A percentile compares a stretch with the other conserved stretches of the same genome.
phyloP scores from a whole-genome alignment of 768 basidiomycete species.

The Phanerochaete sordida region DNA sequence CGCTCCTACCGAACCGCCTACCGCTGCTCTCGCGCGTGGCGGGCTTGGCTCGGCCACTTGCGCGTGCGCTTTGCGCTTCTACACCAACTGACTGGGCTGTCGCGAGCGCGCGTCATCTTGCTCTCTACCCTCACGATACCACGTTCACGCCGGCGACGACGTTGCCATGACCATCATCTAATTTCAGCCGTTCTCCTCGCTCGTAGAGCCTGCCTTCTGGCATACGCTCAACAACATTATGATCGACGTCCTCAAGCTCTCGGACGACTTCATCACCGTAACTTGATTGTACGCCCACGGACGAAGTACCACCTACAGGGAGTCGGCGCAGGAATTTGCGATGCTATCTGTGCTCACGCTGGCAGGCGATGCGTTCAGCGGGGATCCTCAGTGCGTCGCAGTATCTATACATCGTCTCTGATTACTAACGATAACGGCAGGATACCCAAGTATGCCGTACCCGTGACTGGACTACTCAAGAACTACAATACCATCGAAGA shows the following conservation, averaged over 20 bases:
- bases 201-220: slow-evolving; percentile 92
- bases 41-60: no score
- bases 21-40: no score
- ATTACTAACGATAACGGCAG: slow-evolving; percentile 26
- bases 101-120: no score
- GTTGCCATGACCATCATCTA: slow-evolving; percentile 76
- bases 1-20: no score
- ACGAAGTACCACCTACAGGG: slow-evolving; percentile 68
- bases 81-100: no score
- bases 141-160: neutral
- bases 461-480: slow-evolving; percentile 68
- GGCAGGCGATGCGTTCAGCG: slow-evolving; percentile 61
- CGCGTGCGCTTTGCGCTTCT: no score
- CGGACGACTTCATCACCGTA: slow-evolving; percentile 65
- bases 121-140: no score
- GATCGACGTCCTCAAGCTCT: slow-evolving; percentile 84
- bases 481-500: slow-evolving; percentile 98
- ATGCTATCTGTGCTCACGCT: slow-evolving; percentile 66
- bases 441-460: slow-evolving; percentile 43
- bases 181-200: slow-evolving; percentile 84
- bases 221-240: slow-evolving; percentile 85
- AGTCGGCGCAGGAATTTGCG: slow-evolving; percentile 69
- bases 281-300: slow-evolving; percentile 69
- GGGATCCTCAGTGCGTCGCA: slow-evolving; percentile 39
- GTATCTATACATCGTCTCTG: neutral